Conservation (phyloP, 768 basidiomycete species). For the Boletus edulis region DNA sequence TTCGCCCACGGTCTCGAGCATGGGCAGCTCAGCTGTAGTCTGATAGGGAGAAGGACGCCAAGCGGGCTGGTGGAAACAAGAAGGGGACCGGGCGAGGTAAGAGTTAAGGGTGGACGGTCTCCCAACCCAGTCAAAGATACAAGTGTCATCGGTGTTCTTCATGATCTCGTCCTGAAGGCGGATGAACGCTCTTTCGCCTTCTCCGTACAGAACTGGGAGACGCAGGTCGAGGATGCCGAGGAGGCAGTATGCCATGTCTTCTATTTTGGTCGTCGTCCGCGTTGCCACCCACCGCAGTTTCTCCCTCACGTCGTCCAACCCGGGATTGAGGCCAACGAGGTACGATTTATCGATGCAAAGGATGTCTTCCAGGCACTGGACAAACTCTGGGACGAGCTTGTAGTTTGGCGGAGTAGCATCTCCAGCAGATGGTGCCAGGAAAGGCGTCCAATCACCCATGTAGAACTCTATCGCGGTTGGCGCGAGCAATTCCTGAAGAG, state of each 20-base stretch:
- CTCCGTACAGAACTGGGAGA: slow-evolving; percentile 30
- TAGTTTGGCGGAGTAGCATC: slow-evolving; percentile 12
- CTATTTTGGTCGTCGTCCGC: slow-evolving; percentile 26
- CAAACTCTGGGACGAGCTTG: slow-evolving; percentile 22
- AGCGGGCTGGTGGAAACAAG: slow-evolving; percentile 17
- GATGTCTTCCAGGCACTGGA: slow-evolving; percentile 15
- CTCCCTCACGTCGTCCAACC: slow-evolving; percentile 25
- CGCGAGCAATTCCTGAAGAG: slow-evolving; percentile 31
- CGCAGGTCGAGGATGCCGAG: slow-evolving; percentile 26
- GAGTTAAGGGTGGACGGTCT: slow-evolving; percentile 26
- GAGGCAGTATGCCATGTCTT: slow-evolving; percentile 32
- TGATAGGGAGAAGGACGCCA: slow-evolving; percentile 9
- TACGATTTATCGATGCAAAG: slow-evolving; percentile 18
- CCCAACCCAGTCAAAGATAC: slow-evolving; percentile 29
- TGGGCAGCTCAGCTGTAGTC: neutral
- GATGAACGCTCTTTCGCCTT: slow-evolving; percentile 20
- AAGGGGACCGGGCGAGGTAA: slow-evolving; percentile 22
- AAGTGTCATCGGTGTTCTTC: slow-evolving; percentile 25
- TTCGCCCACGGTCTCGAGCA: slow-evolving; percentile 13
- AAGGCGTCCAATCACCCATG: slow-evolving; percentile 26
- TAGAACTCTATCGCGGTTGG: slow-evolving; percentile 24
- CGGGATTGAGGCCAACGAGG: slow-evolving; percentile 23
- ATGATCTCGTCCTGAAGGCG: slow-evolving; percentile 30
- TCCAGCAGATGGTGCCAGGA: neutral
- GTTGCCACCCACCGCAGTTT: slow-evolving; percentile 28